Evolutionary conservation across 1,139 yeast genomes (phyloP), one percentile per base, ranked within the genome.

Genomic region (Pichia sp.): DNA sequence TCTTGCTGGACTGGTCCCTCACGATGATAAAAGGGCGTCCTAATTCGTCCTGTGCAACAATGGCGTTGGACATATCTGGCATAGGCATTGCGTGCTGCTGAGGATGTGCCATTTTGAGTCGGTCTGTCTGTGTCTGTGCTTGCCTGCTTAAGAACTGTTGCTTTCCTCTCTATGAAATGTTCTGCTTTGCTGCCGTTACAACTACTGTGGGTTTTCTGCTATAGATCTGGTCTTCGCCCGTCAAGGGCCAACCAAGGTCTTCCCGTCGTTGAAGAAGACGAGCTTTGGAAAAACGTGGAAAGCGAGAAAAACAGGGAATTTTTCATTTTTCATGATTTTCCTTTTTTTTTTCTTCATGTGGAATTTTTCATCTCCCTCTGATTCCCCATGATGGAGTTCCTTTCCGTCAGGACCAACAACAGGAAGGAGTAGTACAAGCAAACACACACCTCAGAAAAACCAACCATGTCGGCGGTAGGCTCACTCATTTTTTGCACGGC

Each of bases 11-110:
- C 71, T 95, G 99, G 70, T 95, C 99, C 69, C 95, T 82, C 52
- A 95, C 99, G 68, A 95, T 93, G 66, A 95, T 91, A 68, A 95
- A 89, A 19, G 99, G 99, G 72, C 98, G 84, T 30, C 99, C 99
- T 91, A 87, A 89, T 71, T 95, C 99, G 70, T 95, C 99, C 72
- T 93, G 98, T 6, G 99, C 98, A 74, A 93, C 89, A 64, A 93
- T 89, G 70, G 99, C 99, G 67, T 93, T 93, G 62, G 97, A 90
- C 79, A 93, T 76, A 70, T 93, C 98, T 45, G 96, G 96, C 87
- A 87, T 82, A 57, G 83, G 86, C 83, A 80, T 78, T 2, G 54
- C 47, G 43, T 49, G 51, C 63, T 41, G 44, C 10, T 41, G 44
- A 21, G 69, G 66, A 62, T 71, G 76, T 31, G 65, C 69, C 51